Evolutionary conservation across 768 basidiomycete genomes (phyloP), one percentile per base, ranked within the genome.

Genomic region (Boletellus ananiceps): DNA sequence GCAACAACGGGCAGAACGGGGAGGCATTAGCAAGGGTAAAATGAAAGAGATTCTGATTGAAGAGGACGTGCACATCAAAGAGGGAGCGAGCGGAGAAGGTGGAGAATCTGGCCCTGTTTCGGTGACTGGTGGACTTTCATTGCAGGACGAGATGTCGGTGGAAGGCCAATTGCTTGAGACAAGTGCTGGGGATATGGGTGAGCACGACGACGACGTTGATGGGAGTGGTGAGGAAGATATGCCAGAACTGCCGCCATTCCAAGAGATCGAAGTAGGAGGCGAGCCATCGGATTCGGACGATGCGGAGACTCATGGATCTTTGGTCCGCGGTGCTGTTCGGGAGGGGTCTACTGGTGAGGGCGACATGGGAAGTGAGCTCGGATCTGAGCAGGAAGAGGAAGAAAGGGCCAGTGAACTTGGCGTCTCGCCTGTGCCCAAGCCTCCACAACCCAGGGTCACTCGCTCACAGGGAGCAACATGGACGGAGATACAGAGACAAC

Each of bases 231-330:
- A 44, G 5, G 44, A 25, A 0, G 43, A 46, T 9, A 3, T 18
- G 4, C 5, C 35, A 0, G 42, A 23, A 16, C 16, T 61, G 12
- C 52, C 57, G 4, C 54, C 16, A 9, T 54, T 14, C 37, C 53
- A 64, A 33, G 53, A 47, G 1, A 3, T 57, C 3, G 47, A 57
- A 5, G 35, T 47, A 9, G 44, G 4, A 25, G 38, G n/a, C 25
- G 44, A 49, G 8, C 57, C 62, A 15, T 55, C 54, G 3, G 65
- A 68, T 29, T 65, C 62, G 14, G 67, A 69, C 38, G 65, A 67
- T 25, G 57, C 47, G 29, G 65, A 68, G 41, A 67, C 56, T 5
- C 63, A 67, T 27, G 46, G 19, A 3, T 31, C 36, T 0, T 50
- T 69, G 45, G 27, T 53, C 12, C 44, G 33, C n/a, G 47, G 15